Percentiles rank a stretch among this genome's conserved stretches.
Conservation (phyloP, 2,329 filamentous ascomycete species). For the Hortaea sp. region DNA sequence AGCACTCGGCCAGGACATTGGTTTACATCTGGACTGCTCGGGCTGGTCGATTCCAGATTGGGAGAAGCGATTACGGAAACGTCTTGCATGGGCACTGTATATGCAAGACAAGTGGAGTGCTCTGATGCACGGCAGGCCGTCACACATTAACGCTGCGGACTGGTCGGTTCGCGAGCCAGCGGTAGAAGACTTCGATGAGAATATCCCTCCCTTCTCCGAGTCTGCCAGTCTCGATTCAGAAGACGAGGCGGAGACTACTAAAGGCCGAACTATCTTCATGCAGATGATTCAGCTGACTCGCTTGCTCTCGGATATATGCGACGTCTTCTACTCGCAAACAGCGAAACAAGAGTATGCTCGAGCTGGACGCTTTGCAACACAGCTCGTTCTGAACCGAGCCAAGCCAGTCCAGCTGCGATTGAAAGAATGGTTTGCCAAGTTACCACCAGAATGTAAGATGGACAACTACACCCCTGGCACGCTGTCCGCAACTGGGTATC, state of each 20-base stretch:
- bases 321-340: conserved; percentile 71
- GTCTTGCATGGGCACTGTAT: conserved; percentile 82
- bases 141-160: conserved; percentile 59
- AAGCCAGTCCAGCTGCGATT: conserved; percentile 76
- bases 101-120: conserved; percentile 94
- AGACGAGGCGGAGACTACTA: conserved; percentile 30
- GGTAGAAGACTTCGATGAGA: conserved; percentile 62
- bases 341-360: conserved; percentile 60
- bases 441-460: conserved; percentile 57
- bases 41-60: conserved; percentile 79
- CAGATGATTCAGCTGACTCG: conserved; percentile 67
- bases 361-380: conserved; percentile 59
- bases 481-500: conserved; percentile 46
- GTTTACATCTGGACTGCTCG: conserved; percentile 78
- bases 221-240: background rate
- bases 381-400: conserved; percentile 62
- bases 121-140: conserved; percentile 73
- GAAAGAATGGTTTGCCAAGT: conserved; percentile 67
- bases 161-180: conserved; percentile 67
- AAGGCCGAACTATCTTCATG: conserved; percentile 59
- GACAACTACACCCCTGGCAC: conserved; percentile 37
- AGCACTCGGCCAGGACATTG: conserved; percentile 76
- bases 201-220: conserved; percentile 34
- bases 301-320: conserved; percentile 69
- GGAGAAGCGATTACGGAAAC: conserved; percentile 76